Base-by-base conservation (phyloP, 106 monocot species). In the Platanthera guangdongensis region DNA sequence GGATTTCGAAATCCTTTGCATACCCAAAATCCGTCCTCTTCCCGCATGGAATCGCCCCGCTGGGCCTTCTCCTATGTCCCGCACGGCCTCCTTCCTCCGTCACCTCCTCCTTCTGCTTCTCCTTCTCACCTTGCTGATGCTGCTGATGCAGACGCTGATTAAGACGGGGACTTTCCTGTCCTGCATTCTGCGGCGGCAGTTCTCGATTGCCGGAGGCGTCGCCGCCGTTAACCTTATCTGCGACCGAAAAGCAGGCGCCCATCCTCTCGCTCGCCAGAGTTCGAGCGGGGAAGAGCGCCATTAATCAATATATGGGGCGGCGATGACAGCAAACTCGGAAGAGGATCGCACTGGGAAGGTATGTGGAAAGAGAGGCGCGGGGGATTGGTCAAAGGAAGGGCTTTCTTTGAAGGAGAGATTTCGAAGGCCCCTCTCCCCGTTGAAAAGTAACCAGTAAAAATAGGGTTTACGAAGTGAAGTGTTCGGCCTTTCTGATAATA, bases 1-100 rank as follows among this genome's bases (percentile, higher is more conserved):
- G 57, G 79, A 64, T 76, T 30, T 86, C 78, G 47, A 89, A 89
- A 71, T 89, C 82, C 72, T 80, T 84, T 15, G 57, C 81, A 7
- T 89, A 89, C 5, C 89, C 86, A 32, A 89, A 89, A 73, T 89
- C 82, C n/a, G 84, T 84, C 82, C 74, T 79, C 53, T 89, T 89
- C 50, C 86, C 89, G 18, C 22, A 84, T 0, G 86, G 77, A 51
- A 86, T 62, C 47, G 47, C 0, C 15, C 82, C 84, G 70, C 59
- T 57, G 8, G 63, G 4, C 73, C 73, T 78, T 60, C 63, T 79
- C 71, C 4, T 50, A 47, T 80, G 81, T 57, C 73, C 78, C 5
- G 52, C 47, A 48, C 47, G 16, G n/a, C 47, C 25, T 47, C 15
- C 73, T 51, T 4, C 46, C 49, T 10, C 72, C 19, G 8, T 72